Conservation (phyloP, 1,284 basidiomycete genomes). For the Papiliotrema nemorosa region DNA sequence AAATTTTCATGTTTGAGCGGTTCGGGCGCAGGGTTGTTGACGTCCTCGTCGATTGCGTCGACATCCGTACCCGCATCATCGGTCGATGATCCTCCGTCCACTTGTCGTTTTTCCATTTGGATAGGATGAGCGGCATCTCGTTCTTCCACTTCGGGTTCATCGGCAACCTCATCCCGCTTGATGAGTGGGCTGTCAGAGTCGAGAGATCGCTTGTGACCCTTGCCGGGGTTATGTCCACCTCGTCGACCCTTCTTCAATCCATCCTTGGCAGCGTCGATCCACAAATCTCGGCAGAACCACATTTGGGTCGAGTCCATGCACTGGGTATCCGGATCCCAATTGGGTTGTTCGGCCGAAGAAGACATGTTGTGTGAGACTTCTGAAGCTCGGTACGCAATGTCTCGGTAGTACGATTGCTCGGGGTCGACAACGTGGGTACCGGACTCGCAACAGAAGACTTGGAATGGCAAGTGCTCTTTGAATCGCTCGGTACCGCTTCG, state of each 20-base stretch:
- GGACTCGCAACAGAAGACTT: constrained; percentile 94
- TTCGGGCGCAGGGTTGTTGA: constrained; percentile 40
- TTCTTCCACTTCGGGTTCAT: background rate
- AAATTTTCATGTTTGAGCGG: constrained; percentile 43
- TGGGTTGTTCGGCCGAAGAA: constrained; percentile 58
- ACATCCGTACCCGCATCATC: constrained; percentile 77
- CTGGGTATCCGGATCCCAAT: constrained; percentile 68
- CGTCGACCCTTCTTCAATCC: constrained; percentile 53
- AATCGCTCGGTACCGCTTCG: constrained; percentile 73
- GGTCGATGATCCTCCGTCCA: constrained; percentile 53
- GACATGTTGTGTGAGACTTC: constrained; percentile 71
- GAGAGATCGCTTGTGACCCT: constrained; percentile 25
- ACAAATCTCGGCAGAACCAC: constrained; percentile 92
- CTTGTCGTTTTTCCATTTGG: constrained; percentile 9
- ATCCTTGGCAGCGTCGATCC: constrained; percentile 75
- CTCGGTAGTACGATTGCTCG: constrained; percentile 84
- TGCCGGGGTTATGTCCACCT: constrained; percentile 21
- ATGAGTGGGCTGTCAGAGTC: constrained; percentile 9
- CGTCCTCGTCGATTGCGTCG: constrained; percentile 72
- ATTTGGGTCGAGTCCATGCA: constrained; percentile 92
- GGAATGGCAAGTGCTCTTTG: constrained; percentile 85
- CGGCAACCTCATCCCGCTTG: constrained; percentile 1
- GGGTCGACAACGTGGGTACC: constrained; percentile 94
- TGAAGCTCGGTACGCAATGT: constrained; percentile 76
- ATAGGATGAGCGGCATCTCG: background rate